A percentile compares a stretch with the other conserved stretches of the same genome.
These are phyloP conservation scores for Cryptococcus sp. DNA, from an alignment of 1,284 basidiomycete species.

Conservation along the genomic window DNA sequence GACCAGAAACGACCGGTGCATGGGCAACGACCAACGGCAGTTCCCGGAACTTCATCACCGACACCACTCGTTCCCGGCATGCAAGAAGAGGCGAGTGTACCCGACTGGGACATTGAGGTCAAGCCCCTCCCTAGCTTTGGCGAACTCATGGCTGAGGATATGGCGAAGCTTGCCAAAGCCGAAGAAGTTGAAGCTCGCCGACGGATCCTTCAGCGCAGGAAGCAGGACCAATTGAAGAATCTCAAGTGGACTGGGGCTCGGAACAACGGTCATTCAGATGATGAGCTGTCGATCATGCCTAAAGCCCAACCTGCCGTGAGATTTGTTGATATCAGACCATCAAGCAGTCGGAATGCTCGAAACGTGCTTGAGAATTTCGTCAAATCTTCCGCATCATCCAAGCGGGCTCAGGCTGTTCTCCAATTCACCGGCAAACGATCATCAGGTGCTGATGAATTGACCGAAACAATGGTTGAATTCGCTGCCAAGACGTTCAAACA, in stretches of 20 bases:
- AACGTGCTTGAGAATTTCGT: conserved; percentile 14
- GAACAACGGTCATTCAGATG: conserved; percentile 2
- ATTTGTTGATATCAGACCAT: conserved; percentile 20
- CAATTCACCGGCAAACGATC: conserved; percentile 17
- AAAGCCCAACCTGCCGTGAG: not conserved
- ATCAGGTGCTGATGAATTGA: conserved; percentile 1
- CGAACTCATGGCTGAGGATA: not conserved
- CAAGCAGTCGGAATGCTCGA: conserved; percentile 12
- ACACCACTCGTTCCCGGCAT: not conserved
- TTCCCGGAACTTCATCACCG: conserved; percentile 1
- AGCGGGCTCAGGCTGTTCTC: conserved; percentile 17
- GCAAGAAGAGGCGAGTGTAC: not conserved
- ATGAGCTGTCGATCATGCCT: not conserved
- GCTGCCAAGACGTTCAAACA: conserved; percentile 31
- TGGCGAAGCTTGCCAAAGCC: not conserved
- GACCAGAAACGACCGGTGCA: not conserved
- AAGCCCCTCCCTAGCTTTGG: not conserved
- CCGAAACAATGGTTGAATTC: conserved; percentile 31
- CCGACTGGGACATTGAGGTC: not conserved
- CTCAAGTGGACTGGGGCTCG: not conserved
- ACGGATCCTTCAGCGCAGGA: not conserved
- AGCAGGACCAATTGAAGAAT: not conserved
- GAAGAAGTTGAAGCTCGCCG: not conserved
- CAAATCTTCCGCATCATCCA: conserved; percentile 10
- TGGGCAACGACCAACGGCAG: not conserved